A percentile compares a stretch with the other conserved stretches of the same genome.
phyloP scores from a whole-genome alignment of 2,329 filamentous ascomycete genomes.

The Nectriaceae sp. region DNA sequence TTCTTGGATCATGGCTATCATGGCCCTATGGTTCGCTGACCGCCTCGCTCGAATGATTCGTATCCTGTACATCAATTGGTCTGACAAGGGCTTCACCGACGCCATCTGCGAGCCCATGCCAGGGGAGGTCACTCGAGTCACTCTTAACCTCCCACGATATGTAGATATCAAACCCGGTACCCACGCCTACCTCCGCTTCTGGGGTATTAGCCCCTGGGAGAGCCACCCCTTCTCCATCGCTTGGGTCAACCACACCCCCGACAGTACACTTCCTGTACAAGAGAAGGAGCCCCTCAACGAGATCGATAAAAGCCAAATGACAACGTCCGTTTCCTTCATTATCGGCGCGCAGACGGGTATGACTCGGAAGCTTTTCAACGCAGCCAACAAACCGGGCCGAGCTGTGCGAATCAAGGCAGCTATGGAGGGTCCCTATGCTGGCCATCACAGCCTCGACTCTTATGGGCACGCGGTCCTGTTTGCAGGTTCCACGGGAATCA shows the following conservation, averaged over 20 bases:
- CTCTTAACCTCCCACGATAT: slow-evolving; percentile 67
- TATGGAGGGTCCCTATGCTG: slow-evolving; percentile 87
- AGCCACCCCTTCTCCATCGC: slow-evolving; percentile 79
- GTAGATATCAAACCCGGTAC: slow-evolving; percentile 69
- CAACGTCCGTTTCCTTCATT: slow-evolving; percentile 72
- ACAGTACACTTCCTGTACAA: slow-evolving; percentile 39
- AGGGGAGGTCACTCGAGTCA: slow-evolving; percentile 70
- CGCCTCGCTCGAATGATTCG: slow-evolving; percentile 63
- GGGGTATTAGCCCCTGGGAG: slow-evolving; percentile 66
- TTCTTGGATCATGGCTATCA: slow-evolving; percentile 72
- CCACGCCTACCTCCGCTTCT: slow-evolving; percentile 75
- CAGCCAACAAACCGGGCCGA: slow-evolving; percentile 56
- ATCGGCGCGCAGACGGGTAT: slow-evolving; percentile 87
- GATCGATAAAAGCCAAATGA: slow-evolving; percentile 43
- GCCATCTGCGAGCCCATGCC: slow-evolving; percentile 69
- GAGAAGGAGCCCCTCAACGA: slow-evolving; percentile 44
- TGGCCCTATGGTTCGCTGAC: slow-evolving; percentile 78
- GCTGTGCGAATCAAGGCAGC: slow-evolving; percentile 68
- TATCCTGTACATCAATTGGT: slow-evolving; percentile 68
- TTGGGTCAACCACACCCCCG: slow-evolving; percentile 63
- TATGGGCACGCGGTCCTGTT: slow-evolving; percentile 92
- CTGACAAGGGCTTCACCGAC: slow-evolving; percentile 58
- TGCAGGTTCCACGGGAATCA: slow-evolving; percentile 91
- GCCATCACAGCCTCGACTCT: slow-evolving; percentile 82
- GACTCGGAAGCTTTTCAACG: slow-evolving; percentile 78